Evolutionary conservation across 108 stramenopile genomes (phyloP).

Genomic region (Pseudonitzschia multiseries): DNA sequence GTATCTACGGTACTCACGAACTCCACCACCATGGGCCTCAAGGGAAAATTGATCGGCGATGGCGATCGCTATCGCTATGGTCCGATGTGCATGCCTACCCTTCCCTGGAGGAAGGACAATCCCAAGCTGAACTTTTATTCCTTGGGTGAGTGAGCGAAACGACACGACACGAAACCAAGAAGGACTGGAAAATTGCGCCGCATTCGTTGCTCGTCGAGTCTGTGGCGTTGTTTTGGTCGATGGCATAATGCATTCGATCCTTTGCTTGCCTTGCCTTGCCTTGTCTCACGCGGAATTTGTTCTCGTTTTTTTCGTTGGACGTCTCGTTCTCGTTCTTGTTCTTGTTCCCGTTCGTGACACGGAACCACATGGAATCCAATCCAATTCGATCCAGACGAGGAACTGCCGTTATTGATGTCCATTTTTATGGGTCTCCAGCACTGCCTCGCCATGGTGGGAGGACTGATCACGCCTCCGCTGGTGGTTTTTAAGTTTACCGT

Average conservation of each 20-base stretch:
- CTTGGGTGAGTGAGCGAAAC: slow-evolving; percentile 32
- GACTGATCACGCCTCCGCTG: slow-evolving; percentile 63
- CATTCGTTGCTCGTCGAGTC: no score
- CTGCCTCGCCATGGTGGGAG: slow-evolving; percentile 81
- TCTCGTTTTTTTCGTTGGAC: not conserved
- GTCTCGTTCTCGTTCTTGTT: not conserved
- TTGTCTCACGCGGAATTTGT: no score
- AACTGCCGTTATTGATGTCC: slow-evolving; percentile 52
- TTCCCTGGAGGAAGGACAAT: slow-evolving; percentile 35
- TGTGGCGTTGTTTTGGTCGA: no score
- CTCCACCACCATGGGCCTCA: slow-evolving; percentile 17
- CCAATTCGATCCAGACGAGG: slow-evolving; percentile 37
- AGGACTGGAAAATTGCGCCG: no score
- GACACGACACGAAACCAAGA: no score
- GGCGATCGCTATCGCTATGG: slow-evolving; percentile 58
- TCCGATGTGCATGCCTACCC: slow-evolving; percentile 54
- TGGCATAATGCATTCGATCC: not conserved
- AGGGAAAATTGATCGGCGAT: slow-evolving; percentile 46
- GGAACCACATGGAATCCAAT: not conserved
- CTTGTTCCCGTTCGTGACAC: slow-evolving; percentile 6
- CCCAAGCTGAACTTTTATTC: slow-evolving; percentile 41
- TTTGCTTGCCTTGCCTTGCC: not conserved
- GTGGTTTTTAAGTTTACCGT: slow-evolving; percentile 64
- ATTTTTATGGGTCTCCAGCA: slow-evolving; percentile 68
- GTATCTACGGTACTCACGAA: no score